Percentiles rank a stretch among this genome's conserved stretches.
Conservation (phyloP, 805 yeast species). For the Millerozyma acaciae region DNA sequence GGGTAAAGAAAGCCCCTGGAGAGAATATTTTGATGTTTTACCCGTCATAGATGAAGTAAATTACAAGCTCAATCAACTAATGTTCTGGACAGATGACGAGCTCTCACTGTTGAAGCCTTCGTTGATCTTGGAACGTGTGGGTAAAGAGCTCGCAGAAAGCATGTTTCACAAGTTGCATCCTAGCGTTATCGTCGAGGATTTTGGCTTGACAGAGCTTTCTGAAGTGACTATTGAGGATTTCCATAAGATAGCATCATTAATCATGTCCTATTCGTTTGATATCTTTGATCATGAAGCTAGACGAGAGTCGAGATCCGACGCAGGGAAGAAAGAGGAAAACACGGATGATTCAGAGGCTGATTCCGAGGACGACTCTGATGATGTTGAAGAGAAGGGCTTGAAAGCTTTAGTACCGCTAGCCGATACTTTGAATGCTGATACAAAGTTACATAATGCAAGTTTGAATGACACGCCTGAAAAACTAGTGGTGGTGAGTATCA, state of each 20-base stretch:
- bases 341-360: constrained; percentile 22
- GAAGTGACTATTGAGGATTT: constrained; percentile 51
- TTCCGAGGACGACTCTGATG: constrained; percentile 16
- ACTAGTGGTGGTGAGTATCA: constrained; percentile 70
- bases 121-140: constrained; percentile 63
- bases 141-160: constrained; percentile 59
- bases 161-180: constrained; percentile 50
- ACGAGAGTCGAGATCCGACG: no score
- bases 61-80: constrained; percentile 55
- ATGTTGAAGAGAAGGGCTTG: constrained; percentile 9
- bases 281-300: constrained; percentile 57
- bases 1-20: constrained; percentile 56
- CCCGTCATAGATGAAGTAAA: constrained; percentile 44
- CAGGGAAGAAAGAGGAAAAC: constrained; percentile 17
- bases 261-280: constrained; percentile 91
- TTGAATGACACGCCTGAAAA: constrained; percentile 47
- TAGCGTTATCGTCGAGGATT: constrained; percentile 23
- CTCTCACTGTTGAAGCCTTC: constrained; percentile 62
- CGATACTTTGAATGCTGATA: constrained; percentile 85
- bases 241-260: constrained; percentile 69
- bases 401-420: constrained; percentile 86
- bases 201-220: constrained; percentile 29
- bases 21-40: constrained; percentile 63
- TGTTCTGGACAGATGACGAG: constrained; percentile 76
- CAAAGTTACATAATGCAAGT: constrained; percentile 70